Evolutionary conservation across 208 protist species (phyloP), one percentile per base, ranked within the genome.

Genomic region (Trypanosoma scelopori): DNA sequence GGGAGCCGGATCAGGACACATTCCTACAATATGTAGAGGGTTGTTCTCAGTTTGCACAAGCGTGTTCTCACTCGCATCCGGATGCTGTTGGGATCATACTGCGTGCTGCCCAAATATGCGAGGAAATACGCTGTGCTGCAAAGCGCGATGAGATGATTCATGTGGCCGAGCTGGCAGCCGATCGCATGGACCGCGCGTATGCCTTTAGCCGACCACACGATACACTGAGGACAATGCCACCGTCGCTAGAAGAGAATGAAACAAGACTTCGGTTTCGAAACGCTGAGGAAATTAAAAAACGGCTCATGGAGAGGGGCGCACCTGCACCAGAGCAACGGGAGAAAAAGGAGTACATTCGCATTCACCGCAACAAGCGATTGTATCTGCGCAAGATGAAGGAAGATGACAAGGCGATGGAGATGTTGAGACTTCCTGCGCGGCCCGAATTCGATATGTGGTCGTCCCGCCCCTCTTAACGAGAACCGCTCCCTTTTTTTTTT

Each of bases 21-120:
- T 96, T 96, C 63, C 61, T 96, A 13, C 87, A 96, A 64, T 93
- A 93, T 64, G 87, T 80, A 15, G 85, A 93, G 51, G 83, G 85
- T 35, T 93, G 86, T 48, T 71, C 69, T 4, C 72, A 81, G 60
- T 93, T 85, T 59, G 74, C 87, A 11, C 90, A 92, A 53, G 74
- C 74, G 9, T 89, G 81, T 57, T 87, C 85, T 20, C 90, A 96
- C 72, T 89, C 90, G 15, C 90, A 96, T 74, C 84, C 87, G 0
- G 79, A 91, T 20, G 80, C 90, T 15, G 90, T 91, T 12, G 85
- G 80, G 3, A 74, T 93, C 30, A 74, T 96, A 48, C 45, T 96
- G 18, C 87, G 90, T 15, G 83, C 76, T 1, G 80, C 87, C 25
- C 79, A 89, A 47, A 92, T 96, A 50, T 96, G 90, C 71, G 90